Percentiles rank a stretch among this genome's conserved stretches.
Evolutionary conservation across 2,329 filamentous ascomycete species (phyloP).

Genomic region (Cercospora sp.): DNA sequence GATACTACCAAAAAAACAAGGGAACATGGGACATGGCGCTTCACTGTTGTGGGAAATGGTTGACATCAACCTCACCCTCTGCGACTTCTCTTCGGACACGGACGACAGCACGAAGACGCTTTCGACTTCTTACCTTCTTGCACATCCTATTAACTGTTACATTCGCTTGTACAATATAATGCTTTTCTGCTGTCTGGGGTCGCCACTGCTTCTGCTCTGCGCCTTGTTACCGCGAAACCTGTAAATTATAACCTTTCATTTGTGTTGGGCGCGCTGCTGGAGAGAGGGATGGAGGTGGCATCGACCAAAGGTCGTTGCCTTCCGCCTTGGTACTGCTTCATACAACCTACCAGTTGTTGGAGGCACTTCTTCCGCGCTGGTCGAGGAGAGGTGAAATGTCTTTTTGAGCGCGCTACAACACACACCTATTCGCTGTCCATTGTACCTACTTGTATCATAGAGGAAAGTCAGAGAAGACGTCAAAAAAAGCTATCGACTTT

Average conservation of each 20-base stretch:
- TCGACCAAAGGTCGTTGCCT: not conserved
- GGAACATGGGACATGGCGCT: slow-evolving; percentile 15
- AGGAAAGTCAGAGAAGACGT: not conserved
- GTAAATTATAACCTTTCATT: slow-evolving; percentile 1
- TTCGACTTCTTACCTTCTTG: slow-evolving; percentile 12
- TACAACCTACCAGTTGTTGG: not conserved
- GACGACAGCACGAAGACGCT: slow-evolving; percentile 12
- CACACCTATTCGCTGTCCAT: not conserved
- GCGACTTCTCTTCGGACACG: slow-evolving; percentile 5
- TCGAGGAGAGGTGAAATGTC: not conserved
- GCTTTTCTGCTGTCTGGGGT: slow-evolving; percentile 1
- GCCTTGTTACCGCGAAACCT: not conserved
- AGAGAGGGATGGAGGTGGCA: not conserved
- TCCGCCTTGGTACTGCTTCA: not conserved
- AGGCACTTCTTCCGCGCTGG: not conserved
- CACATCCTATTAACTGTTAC: slow-evolving; percentile 13
- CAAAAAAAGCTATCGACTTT: not conserved
- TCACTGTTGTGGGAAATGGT: slow-evolving; percentile 1
- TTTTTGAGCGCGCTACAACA: not conserved
- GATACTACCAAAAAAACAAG: slow-evolving; percentile 14
- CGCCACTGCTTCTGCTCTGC: not conserved
- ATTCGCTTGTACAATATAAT: slow-evolving; percentile 14
- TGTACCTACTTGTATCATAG: not conserved
- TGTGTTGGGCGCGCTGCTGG: not conserved
- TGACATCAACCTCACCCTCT: not conserved